Conservation (phyloP, 2,329 filamentous ascomycete genomes). For the Hypoxylon sp. region DNA sequence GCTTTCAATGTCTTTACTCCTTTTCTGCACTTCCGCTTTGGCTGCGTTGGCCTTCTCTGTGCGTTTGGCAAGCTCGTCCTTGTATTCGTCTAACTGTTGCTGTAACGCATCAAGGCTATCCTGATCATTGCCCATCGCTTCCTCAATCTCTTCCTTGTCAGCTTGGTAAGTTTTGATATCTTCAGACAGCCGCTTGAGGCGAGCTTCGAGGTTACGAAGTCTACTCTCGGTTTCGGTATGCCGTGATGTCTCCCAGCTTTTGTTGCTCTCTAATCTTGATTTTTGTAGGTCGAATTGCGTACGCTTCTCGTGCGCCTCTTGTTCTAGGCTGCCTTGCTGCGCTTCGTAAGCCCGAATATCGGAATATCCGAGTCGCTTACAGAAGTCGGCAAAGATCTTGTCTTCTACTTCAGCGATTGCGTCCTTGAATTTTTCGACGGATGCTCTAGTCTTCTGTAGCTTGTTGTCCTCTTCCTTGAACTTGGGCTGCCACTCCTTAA, state of each 20-base stretch:
- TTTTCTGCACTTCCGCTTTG: conserved; percentile 81
- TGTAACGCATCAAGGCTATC: conserved; percentile 80
- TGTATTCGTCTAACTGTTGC: conserved; percentile 74
- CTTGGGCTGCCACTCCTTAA: conserved; percentile 80
- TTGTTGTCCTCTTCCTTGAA: conserved; percentile 75
- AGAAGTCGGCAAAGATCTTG: conserved; percentile 85
- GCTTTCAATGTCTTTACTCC: conserved; percentile 82
- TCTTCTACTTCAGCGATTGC: conserved; percentile 87
- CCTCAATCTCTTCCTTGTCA: conserved; percentile 78
- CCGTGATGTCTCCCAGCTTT: conserved; percentile 65
- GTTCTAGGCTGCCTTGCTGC: conserved; percentile 90
- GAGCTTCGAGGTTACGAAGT: conserved; percentile 72
- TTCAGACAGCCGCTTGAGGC: conserved; percentile 70
- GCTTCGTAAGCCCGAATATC: conserved; percentile 94
- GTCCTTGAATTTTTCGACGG: conserved; percentile 61
- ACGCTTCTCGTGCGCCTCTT: conserved; percentile 87
- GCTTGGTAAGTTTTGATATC: conserved; percentile 75
- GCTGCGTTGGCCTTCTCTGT: conserved; percentile 80
- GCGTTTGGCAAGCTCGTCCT: conserved; percentile 72
- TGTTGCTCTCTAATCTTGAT: conserved; percentile 71
- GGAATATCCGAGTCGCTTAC: conserved; percentile 82
- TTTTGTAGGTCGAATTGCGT: conserved; percentile 87
- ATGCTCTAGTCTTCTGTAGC: conserved; percentile 65
- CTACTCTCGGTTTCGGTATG: conserved; percentile 70
- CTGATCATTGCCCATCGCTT: conserved; percentile 74